Evolutionary conservation across 106 monocot species (phyloP), one percentile per base, ranked within the genome.

Genomic region (Allium fistulosum): DNA sequence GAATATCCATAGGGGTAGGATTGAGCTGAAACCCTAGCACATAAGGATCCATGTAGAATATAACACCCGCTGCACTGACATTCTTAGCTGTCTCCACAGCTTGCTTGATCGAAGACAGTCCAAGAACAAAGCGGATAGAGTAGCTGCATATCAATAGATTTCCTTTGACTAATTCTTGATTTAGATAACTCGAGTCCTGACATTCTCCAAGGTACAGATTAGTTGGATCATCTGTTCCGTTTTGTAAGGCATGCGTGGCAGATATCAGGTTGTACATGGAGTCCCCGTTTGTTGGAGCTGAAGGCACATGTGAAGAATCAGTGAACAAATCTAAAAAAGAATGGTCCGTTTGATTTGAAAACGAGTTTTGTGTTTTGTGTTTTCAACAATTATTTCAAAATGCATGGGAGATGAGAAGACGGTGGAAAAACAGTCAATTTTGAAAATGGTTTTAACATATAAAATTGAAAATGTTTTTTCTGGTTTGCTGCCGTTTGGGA

Each of bases 41-140:
- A 87, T 82, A 92, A 55, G 87, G 87, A 79, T 92, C 92, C 88
- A 92, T 80, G 71, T 82, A 92, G 78, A 97, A 92, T 50, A 97
- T 75, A 71, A 97, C 68, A 14, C 97, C 97, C 48, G 62, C 67
- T 61, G 92, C 92, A 69, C 97, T 97, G 63, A 87, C 80, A 81
- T 97, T 97, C 64, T 87, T 84, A 7, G 97, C 97, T 6, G 97
- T 89, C 50, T 78, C 58, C 61, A 97, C 51, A 49, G 97, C 92
- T 89, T 89, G 86, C 58, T 81, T 92, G 11, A 97, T 76, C 11
- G 92, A 86, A 12, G 97, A 86, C 58, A 97, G 64, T 3, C 97
- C 97, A 58, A 97, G 92, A 48, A 97, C 86, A 74, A 89, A 97
- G 18, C 92, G 78, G 53, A 97, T 82, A 1, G 92, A 80, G 63